Evolutionary conservation across 2,329 filamentous ascomycete genomes (phyloP), one percentile per base, ranked within the genome.

Genomic region (Alternaria angustiovoidea): DNA sequence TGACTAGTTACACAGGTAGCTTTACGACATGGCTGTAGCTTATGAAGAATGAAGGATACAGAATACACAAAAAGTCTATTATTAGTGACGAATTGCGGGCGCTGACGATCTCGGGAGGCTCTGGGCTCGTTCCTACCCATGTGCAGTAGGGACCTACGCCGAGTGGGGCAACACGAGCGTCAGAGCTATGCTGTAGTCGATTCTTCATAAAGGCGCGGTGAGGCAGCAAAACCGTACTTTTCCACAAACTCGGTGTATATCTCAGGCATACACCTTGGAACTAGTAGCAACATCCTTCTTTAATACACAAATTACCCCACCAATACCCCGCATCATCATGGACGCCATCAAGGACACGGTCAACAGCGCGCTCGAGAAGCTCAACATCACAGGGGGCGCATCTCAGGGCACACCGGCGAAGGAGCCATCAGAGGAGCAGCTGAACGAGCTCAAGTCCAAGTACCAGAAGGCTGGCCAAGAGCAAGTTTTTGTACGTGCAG

Each of bases 391-490:
- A 30, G 68, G 68, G 59, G 71, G 64, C 62, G 71, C 74, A 49
- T 63, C 73, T 24, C 69, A 76, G 47, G 74, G 62, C 61, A 66
- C 64, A 43, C 73, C 81, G 28, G 78, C 80, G 44, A 75, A 80
- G 43, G 83, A 86, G 69, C 89, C 92, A 60, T 86, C 87, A 38
- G 79, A 87, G 59, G 87, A 91, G 65, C 86, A 92, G 75, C 81
- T 93, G 71, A 83, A 87, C 57, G 80, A 87, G 69, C 86, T 96
- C 41, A 87, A 87, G 79, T 82, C 89, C 65, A 91, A 90, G 77
- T 96, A 94, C 81, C 83, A 86, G 63, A 85, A 89, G 68, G 91
- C 91, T 48, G 87, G 86, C 32, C 93, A 96, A 80, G 90, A 87
- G 58, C 93, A 96, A 67, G 91, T 96, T 66, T 93, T 96, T 75